Evolutionary conservation across 2,329 filamentous ascomycete species (phyloP).

Genomic region (Elsinoe fawcettii): DNA sequence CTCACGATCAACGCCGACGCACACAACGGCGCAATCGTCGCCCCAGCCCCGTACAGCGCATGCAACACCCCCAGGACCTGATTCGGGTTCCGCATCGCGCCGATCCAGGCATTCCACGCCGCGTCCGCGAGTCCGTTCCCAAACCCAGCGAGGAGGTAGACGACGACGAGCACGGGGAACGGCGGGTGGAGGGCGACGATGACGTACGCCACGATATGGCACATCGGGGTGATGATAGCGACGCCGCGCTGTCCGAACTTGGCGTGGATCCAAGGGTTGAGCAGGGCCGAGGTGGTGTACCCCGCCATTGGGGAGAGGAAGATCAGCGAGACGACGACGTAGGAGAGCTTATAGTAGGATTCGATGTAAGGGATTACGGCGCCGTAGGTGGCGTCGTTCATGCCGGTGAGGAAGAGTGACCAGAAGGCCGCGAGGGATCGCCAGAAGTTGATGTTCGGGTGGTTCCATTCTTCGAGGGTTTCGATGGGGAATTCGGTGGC

Average conservation of each 20-base stretch:
- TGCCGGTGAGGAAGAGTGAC: slow-evolving; percentile 57
- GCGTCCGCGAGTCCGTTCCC: slow-evolving; percentile 59
- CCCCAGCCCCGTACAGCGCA: slow-evolving; percentile 60
- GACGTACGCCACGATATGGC: slow-evolving; percentile 55
- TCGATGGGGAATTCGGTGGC: slow-evolving; percentile 8
- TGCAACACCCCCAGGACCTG: slow-evolving; percentile 63
- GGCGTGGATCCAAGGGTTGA: slow-evolving; percentile 59
- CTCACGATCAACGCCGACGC: slow-evolving; percentile 62
- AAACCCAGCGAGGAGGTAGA: slow-evolving; percentile 55
- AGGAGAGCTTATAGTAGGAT: slow-evolving; percentile 54
- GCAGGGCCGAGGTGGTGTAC: slow-evolving; percentile 55
- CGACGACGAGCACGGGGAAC: slow-evolving; percentile 54
- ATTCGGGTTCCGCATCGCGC: slow-evolving; percentile 63
- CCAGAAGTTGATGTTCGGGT: slow-evolving; percentile 50
- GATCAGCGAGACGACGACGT: slow-evolving; percentile 57
- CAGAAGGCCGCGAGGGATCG: slow-evolving; percentile 53
- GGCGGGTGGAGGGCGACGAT: slow-evolving; percentile 57
- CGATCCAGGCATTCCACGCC: slow-evolving; percentile 51
- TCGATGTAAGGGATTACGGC: slow-evolving; percentile 45
- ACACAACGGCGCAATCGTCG: slow-evolving; percentile 56
- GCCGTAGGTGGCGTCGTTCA: slow-evolving; percentile 60
- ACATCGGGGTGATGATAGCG: slow-evolving; percentile 52
- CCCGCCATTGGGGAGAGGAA: slow-evolving; percentile 61
- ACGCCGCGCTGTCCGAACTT: slow-evolving; percentile 62
- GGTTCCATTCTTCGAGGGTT: slow-evolving; percentile 55